Evolutionary conservation across 2,329 filamentous ascomycete species (phyloP), one percentile per base, ranked within the genome.

Genomic region (Hortaea sp.): DNA sequence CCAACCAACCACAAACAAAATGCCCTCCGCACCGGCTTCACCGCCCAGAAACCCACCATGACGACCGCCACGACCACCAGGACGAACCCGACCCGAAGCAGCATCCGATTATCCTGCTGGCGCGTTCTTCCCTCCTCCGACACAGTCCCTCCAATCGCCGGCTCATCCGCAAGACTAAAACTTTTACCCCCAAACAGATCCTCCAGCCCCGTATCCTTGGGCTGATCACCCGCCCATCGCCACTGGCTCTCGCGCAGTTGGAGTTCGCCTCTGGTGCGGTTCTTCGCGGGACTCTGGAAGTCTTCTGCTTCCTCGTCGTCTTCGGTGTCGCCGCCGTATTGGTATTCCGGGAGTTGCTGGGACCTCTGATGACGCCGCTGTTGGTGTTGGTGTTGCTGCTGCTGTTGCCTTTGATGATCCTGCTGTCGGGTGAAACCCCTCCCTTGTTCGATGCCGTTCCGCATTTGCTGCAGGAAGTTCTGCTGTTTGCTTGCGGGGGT

Each of bases 381-480:
- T 6, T 27, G 40, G 5, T 20, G 9, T 13, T n/a, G 7, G 29
- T 13, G 9, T 5, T n/a, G 7, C 29, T 9, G 38, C 3, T 12
- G 39, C 9, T n/a, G 41, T 9, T 12, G 27, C 27, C 13, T 27
- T 30, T 38, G 12, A 37, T 39, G 11, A 27, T 44, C 13, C 42
- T 39, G 30, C 37, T 42, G 29, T 6, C 28, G 40, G 37, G 40
- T 44, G 43, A 53, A 57, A 1, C 37, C 46, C 31, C 45, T 51
- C 20, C 54, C 53, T 13, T 43, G 39, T 29, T 54, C 52, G 29
- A 57, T 53, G 28, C 57, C 58, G 29, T 46, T 44, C 7, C 58
- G 51, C 55, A 68, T 65, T 34, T 64, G 60, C 30, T 59, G 53
- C 59, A 80, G 81, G 58, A 78, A 76, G 45, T 73, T 72, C 28